Evolutionary conservation across 2,329 filamentous ascomycete genomes (phyloP), one percentile per base, ranked within the genome.

Genomic region (Bipolaris oryzae): DNA sequence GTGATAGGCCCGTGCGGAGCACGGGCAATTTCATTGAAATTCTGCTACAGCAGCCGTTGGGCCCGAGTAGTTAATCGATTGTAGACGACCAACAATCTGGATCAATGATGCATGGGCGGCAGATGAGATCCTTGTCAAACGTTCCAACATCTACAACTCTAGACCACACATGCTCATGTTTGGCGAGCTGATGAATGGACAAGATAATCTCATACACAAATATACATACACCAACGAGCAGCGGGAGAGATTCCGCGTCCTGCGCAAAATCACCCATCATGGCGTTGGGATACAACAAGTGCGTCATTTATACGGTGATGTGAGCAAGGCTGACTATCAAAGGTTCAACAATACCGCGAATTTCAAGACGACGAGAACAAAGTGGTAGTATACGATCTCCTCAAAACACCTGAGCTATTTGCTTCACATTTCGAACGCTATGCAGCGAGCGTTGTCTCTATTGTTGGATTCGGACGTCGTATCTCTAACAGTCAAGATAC

Each of bases 301-400:
- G 48, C 18, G 16, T 6, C 5, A 18, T 21, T 1, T 2, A 20
- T 4, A 15, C 4, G 16, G 5, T 21, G 2, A 21, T 1, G 1
- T 5, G 11, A 1, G 7, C 11, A 3, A 6, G 3, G 7, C 20
- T 53, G 7, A 53, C 7, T 11, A 3, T 5, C n/a, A 13, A 18
- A 53, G 50, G 35, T 53, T 11, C 35, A 78, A 49, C 54, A 53
- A 10, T 87, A 87, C 57, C 76, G 84, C 1, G 78, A 80, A 1
- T 85, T 86, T 53, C 84, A 87, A 68, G 83, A 86, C 64, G 80
- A 84, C 60, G 84, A 86, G 72, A 85, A 82, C 67, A 79, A 79
- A 47, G 72, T 84, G 3, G 79, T 84, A 10, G 82, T 82, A 1
- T 75, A 75, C 15, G 79, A 83, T 58, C 64, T 84, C 3, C 70